Evolutionary conservation across 306 rosid species (phyloP).

Genomic region (Adenanthera pavonina): DNA sequence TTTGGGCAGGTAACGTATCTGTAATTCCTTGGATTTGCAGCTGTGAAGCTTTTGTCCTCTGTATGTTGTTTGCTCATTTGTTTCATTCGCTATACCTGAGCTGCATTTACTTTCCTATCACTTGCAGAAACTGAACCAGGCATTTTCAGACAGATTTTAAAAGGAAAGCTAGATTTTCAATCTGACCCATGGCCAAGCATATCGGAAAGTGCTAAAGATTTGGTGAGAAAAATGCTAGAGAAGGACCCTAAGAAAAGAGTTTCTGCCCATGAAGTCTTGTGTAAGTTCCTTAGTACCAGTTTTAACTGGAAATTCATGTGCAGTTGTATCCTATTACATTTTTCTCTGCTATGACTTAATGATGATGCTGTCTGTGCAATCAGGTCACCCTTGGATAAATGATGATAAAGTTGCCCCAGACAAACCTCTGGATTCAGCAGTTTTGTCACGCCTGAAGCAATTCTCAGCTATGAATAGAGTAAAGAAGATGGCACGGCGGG

Average conservation of each 20-base stretch:
- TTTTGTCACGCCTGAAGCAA: conserved; percentile 86
- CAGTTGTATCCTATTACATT: conserved; percentile 19
- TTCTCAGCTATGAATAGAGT: conserved; percentile 91
- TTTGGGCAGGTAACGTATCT: conserved; percentile 79
- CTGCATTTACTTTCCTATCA: conserved; percentile 31
- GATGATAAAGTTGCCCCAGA: conserved; percentile 91
- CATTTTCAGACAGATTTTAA: conserved; percentile 79
- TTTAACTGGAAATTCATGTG: conserved; percentile 25
- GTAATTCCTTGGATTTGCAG: conserved; percentile 1
- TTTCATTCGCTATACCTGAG: conserved; percentile 19
- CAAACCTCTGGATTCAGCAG: conserved; percentile 88
- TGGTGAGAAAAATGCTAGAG: conserved; percentile 71
- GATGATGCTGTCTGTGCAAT: conserved; percentile 36
- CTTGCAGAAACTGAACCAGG: conserved; percentile 82
- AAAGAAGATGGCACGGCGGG: conserved; percentile 90
- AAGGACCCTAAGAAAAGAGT: conserved; percentile 77
- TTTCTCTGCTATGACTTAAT: conserved; percentile 15
- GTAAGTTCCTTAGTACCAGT: conserved; percentile 58
- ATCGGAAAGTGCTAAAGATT: conserved; percentile 82
- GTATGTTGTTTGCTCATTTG: conserved; percentile 7
- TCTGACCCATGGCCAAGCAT: conserved; percentile 90
- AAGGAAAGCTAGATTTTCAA: conserved; percentile 71
- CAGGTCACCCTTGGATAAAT: conserved; percentile 91
- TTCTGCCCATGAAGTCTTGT: conserved; percentile 86
- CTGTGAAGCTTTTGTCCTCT: conserved; percentile 26